A percentile compares a stretch with the other conserved stretches of the same genome.
Evolutionary conservation across 192 early-diverging fungal genomes (phyloP).

Genomic region (Thoreauomyces humboldtii): DNA sequence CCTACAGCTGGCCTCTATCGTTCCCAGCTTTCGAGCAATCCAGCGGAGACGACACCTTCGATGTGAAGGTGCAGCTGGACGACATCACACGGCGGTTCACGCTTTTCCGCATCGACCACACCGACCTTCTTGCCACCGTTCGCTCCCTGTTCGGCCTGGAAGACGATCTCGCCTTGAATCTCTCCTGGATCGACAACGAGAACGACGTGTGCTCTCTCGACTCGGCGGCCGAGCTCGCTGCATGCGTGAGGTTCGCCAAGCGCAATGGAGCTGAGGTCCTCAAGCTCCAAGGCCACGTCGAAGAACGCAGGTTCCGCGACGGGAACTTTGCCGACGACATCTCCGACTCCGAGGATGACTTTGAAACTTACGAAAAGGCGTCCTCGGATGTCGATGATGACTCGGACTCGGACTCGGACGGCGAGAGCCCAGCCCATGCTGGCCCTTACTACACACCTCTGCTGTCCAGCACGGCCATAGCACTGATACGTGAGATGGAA

Average conservation of each 20-base stretch:
- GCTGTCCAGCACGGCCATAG: neutral
- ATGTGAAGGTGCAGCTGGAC: neutral
- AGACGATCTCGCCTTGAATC: neutral
- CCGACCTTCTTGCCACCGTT: slow-evolving; percentile 10
- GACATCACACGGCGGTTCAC: slow-evolving; percentile 5
- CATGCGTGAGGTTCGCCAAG: slow-evolving; percentile 8
- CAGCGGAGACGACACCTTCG: neutral
- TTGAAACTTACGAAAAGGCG: neutral
- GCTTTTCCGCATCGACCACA: slow-evolving; percentile 2
- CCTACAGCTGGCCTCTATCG: neutral
- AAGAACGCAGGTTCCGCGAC: neutral
- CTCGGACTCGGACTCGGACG: slow-evolving; percentile 3
- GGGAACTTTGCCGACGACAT: neutral
- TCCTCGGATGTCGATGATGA: neutral
- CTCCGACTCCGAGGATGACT: slow-evolving; percentile 1
- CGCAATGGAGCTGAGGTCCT: neutral
- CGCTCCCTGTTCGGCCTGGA: slow-evolving; percentile 10
- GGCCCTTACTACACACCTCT: slow-evolving; percentile 12
- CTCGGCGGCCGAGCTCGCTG: slow-evolving; percentile 10
- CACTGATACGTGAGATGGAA: slow-evolving; percentile 17
- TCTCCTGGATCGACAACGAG: slow-evolving; percentile 25
- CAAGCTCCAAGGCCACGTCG: neutral
- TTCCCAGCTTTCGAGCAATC: neutral
- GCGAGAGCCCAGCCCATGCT: neutral
- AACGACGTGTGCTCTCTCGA: slow-evolving; percentile 18